Evolutionary conservation across 257 asterid genomes (phyloP).

Genomic region (Hygrophila difformis): DNA sequence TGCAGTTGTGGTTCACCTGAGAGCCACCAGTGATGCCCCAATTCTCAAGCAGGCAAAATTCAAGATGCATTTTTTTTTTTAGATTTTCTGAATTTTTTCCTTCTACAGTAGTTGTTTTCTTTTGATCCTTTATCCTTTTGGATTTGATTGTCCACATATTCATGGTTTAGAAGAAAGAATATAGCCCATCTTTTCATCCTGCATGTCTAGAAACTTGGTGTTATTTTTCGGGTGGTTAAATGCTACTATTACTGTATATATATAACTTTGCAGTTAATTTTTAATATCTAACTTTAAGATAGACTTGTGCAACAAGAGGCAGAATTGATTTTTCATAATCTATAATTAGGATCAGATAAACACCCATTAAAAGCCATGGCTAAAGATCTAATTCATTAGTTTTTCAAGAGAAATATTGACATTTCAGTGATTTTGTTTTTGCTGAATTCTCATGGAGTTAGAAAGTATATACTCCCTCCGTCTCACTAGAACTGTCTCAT

Average conservation of each 20-base stretch:
- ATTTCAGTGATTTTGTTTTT: neutral
- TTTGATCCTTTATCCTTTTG: neutral
- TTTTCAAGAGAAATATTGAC: neutral
- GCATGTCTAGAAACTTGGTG: conserved; percentile 4
- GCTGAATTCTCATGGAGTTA: no score
- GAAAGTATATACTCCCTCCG: no score
- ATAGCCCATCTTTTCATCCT: neutral
- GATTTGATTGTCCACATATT: no score
- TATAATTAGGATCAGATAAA: neutral
- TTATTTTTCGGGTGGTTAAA: conserved; percentile 4
- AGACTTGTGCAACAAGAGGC: no score
- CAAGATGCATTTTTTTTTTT: conserved; percentile 37
- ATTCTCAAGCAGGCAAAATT: conserved; percentile 90
- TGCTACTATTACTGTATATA: conserved; percentile 2
- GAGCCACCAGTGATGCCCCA: conserved; percentile 97
- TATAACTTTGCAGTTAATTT: neutral
- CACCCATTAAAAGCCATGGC: no score
- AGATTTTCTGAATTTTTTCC: neutral
- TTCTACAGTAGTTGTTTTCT: neutral
- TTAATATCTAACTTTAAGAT: no score
- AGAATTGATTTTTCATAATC: no score
- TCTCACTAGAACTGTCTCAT: no score
- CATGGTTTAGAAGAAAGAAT: no score
- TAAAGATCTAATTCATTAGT: neutral
- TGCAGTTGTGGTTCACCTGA: conserved; percentile 84